Percentiles rank a stretch among this genome's conserved stretches.
phyloP scores from a whole-genome alignment of 208 protist species.

The Spironucleus salmonicida region DNA sequence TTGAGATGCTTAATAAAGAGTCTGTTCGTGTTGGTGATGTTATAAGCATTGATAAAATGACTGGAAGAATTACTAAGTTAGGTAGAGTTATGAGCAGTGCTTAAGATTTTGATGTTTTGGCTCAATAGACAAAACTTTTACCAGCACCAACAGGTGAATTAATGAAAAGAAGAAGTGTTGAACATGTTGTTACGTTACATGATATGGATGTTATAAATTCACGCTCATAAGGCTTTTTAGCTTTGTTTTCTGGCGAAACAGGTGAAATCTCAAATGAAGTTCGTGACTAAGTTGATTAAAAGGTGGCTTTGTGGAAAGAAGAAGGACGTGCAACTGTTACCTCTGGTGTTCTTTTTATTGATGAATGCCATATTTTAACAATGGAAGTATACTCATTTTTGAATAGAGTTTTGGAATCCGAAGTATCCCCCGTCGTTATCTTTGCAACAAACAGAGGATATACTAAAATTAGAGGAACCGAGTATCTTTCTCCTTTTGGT shows the following conservation, averaged over 20 bases:
- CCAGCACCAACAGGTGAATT: slow-evolving; percentile 93
- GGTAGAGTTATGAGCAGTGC: slow-evolving; percentile 84
- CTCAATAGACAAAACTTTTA: slow-evolving; percentile 54
- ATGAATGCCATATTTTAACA: slow-evolving; percentile 86
- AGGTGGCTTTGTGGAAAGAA: slow-evolving; percentile 96
- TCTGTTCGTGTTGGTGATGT: slow-evolving; percentile 93
- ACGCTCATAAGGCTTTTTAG: slow-evolving; percentile 78
- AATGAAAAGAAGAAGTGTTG: slow-evolving; percentile 93
- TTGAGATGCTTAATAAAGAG: slow-evolving; percentile 93
- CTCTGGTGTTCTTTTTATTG: slow-evolving; percentile 72
- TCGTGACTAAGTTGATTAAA: slow-evolving; percentile 93
- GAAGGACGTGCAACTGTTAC: slow-evolving; percentile 96
- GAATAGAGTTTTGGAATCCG: slow-evolving; percentile 93
- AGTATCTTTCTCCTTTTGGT: slow-evolving; percentile 89
- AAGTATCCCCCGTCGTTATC: slow-evolving; percentile 90
- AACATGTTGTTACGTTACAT: slow-evolving; percentile 95
- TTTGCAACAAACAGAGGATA: slow-evolving; percentile 97
- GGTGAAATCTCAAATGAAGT: slow-evolving; percentile 99
- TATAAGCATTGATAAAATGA: slow-evolving; percentile 97
- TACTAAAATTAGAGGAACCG: slow-evolving; percentile 90
- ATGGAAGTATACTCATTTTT: slow-evolving; percentile 99
- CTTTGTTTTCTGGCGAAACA: slow-evolving; percentile 95
- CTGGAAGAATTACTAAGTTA: slow-evolving; percentile 84
- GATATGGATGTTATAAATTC: slow-evolving; percentile 99
- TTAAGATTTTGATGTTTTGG: slow-evolving; percentile 73